These are phyloP conservation scores for Drechslerella coelobrocha DNA, from an alignment of 2,329 filamentous ascomycete genomes.

Conservation along the genomic window DNA sequence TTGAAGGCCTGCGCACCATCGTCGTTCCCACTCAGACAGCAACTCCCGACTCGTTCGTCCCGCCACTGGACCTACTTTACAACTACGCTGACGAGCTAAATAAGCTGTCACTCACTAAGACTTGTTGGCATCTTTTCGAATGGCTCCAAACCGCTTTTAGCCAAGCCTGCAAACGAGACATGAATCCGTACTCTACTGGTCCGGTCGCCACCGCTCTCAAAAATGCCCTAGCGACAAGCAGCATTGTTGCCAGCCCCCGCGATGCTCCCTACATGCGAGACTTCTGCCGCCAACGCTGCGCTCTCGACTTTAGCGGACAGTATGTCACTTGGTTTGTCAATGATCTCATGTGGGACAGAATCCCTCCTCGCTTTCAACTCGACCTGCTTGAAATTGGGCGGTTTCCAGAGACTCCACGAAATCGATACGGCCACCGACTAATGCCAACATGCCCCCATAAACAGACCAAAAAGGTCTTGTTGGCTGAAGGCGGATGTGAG, in stretches of 20 bases:
- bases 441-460: conserved; percentile 30
- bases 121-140: conserved; percentile 50
- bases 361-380: conserved; percentile 46
- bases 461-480: conserved; percentile 27
- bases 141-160: conserved; percentile 50
- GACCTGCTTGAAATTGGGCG: conserved; percentile 48
- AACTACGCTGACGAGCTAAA: conserved; percentile 49
- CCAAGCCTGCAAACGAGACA: conserved; percentile 48
- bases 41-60: conserved; percentile 43
- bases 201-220: conserved; percentile 47
- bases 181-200: conserved; percentile 50
- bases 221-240: conserved; percentile 37
- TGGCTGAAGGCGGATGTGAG: conserved; percentile 48
- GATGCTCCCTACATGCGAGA: conserved; percentile 49
- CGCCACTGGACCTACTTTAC: conserved; percentile 47
- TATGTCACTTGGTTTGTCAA: conserved; percentile 45
- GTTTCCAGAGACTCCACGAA: conserved; percentile 47
- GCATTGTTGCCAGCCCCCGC: conserved; percentile 45
- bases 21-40: conserved; percentile 28
- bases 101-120: conserved; percentile 47
- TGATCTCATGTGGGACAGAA: conserved; percentile 48
- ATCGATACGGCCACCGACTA: conserved; percentile 43
- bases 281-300: conserved; percentile 32
- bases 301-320: conserved; percentile 41
- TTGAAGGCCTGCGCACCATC: conserved; percentile 39